These are phyloP conservation scores for Agrocybe pediades DNA, from an alignment of 768 basidiomycete species.

Conservation along the genomic window DNA sequence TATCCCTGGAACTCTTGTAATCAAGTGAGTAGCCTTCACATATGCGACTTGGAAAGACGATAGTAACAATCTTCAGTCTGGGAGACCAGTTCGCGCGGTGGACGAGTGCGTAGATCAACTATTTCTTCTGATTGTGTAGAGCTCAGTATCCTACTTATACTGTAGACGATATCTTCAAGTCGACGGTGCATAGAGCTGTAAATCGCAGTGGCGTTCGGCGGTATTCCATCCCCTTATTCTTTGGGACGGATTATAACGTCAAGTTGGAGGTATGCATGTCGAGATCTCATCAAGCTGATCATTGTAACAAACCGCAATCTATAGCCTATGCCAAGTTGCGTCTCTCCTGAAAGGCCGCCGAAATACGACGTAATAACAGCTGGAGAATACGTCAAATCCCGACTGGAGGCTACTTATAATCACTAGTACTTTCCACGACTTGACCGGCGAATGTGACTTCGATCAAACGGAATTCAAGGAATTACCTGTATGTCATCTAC, in stretches of 20 bases:
- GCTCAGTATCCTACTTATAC: not conserved
- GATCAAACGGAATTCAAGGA: too few relatives aligned
- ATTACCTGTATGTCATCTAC: too few relatives aligned
- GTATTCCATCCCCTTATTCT: conserved; percentile 89
- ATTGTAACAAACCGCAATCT: not conserved
- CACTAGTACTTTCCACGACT: too few relatives aligned
- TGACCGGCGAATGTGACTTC: too few relatives aligned
- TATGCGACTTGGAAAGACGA: too few relatives aligned
- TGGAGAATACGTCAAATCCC: conserved; percentile 80
- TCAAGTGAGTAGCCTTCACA: conserved; percentile 59
- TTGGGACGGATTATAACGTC: conserved; percentile 88
- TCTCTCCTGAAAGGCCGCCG: conserved; percentile 39
- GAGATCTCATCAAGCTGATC: not conserved
- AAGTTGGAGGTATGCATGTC: conserved; percentile 60
- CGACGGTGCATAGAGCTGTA: conserved; percentile 84
- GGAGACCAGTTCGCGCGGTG: conserved; percentile 89
- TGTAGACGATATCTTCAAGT: conserved; percentile 89
- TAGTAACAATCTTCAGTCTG: too few relatives aligned
- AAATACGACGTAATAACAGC: conserved; percentile 76
- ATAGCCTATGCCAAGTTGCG: conserved; percentile 56
- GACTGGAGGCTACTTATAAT: conserved; percentile 69
- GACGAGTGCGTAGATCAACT: conserved; percentile 62
- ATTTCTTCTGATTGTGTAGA: not conserved
- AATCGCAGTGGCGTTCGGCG: conserved; percentile 71
- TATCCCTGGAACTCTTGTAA: conserved; percentile 79